phyloP scores from a whole-genome alignment of 495 filamentous ascomycete species.

The Sordaria brevicollis region DNA sequence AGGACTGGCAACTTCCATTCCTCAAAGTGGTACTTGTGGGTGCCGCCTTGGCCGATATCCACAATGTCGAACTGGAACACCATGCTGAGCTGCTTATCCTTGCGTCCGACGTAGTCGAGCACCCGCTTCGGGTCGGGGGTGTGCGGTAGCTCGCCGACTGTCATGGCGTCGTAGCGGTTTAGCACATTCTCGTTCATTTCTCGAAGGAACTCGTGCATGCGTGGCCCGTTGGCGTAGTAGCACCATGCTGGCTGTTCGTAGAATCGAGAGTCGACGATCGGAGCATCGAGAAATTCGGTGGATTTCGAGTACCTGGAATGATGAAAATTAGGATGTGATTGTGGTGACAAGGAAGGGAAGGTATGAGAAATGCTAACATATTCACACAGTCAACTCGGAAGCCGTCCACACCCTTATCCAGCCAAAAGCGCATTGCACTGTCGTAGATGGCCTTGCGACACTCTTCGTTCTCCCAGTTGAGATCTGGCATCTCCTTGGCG shows the following conservation, averaged over 20 bases:
- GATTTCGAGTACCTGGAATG: conserved; percentile 45
- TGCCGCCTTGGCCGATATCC: conserved; percentile 45
- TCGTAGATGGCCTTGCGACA: conserved; percentile 55
- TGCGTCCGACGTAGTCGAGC: conserved; percentile 45
- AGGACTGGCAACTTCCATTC: conserved; percentile 43
- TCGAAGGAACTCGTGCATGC: conserved; percentile 54
- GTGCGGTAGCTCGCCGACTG: conserved; percentile 63
- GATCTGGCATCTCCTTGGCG: conserved; percentile 54
- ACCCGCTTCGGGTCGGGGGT: conserved; percentile 48
- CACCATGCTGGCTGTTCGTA: conserved; percentile 38
- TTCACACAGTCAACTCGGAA: conserved; percentile 65
- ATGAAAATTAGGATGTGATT: not conserved
- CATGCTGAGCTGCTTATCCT: conserved; percentile 60
- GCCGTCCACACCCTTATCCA: conserved; percentile 55
- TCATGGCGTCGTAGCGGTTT: conserved; percentile 56
- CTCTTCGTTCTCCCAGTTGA: conserved; percentile 62
- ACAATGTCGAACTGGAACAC: conserved; percentile 64
- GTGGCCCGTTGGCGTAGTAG: conserved; percentile 52
- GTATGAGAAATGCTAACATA: conserved; percentile 19
- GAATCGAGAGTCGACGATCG: conserved; percentile 34
- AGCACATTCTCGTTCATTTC: conserved; percentile 52
- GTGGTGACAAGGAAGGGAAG: not conserved
- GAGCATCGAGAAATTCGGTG: conserved; percentile 49
- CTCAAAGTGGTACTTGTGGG: conserved; percentile 27
- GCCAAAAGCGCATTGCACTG: conserved; percentile 59